Base-by-base conservation (phyloP, 2,329 filamentous ascomycete species). In the Aspergillus sp. region DNA sequence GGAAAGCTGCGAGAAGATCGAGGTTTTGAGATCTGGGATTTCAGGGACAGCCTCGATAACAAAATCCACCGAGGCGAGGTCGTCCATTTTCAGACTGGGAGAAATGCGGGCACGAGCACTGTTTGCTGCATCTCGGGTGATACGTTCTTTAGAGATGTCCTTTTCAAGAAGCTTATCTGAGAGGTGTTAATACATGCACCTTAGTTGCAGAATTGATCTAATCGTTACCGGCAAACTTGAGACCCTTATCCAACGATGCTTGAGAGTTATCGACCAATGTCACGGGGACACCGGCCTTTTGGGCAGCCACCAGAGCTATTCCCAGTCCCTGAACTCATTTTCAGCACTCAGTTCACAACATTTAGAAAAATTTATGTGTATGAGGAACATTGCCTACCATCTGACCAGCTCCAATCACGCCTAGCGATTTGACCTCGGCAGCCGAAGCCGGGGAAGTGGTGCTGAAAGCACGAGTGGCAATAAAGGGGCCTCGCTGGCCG, bases 31-130 rank as follows among this genome's bases (percentile, higher is more conserved):
- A 45, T 84, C 76, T 37, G 87, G 84, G 47, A 95, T 91, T 75
- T 96, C 90, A 32, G 93, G 93, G 7, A 98, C 90, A 13, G 93
- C 93, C 74, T 98, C 93, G 63, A 98, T 97, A 48, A 98, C 85
- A 68, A 98, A 96, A 73, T 98, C 93, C 32, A 90, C 86, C n/a
- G 83, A 79, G 22, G 81, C 82, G 19, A 97, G 82, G 49, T 85
- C 80, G 41, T 90, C 85, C 58, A 97, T 80, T 15, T 81, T 81
- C 13, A 86, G 89, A 45, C 82, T 84, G 7, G 87, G 72, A 0
- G 72, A 79, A 52, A 98, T 75, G 25, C 86, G 82, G 9, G 79
- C 80, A 23, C 86, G 83, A 23, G 85, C 81, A 43, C 82, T 77
- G 57, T 88, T 81, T 17, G 93, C 88, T 56, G 91, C 83, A 43